Conservation (phyloP, 495 filamentous ascomycete genomes). For the Talaromyces adpressus region DNA sequence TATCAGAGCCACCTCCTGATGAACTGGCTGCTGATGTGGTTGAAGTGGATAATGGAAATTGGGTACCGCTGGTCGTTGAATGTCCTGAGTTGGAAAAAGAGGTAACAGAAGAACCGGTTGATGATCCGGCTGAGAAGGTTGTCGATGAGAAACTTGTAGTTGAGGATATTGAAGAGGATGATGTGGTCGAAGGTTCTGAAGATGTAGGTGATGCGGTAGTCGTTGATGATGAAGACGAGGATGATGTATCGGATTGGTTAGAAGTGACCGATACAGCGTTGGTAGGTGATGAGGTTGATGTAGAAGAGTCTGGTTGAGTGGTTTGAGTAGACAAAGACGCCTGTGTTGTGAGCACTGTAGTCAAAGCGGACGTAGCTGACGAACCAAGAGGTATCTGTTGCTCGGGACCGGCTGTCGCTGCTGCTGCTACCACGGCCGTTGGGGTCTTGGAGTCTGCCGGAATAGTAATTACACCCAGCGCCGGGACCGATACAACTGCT, state of each 20-base stretch:
- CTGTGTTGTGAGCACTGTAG: conserved; percentile 7
- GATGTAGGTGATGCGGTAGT: neutral
- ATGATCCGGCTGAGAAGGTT: conserved; percentile 13
- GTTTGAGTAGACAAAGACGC: conserved; percentile 4
- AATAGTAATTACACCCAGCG: conserved; percentile 7
- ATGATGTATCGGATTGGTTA: neutral
- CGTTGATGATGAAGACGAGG: neutral
- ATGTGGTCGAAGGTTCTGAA: neutral
- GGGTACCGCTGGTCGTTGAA: conserved; percentile 13
- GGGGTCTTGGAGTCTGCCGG: conserved; percentile 2
- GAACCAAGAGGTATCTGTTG: conserved; percentile 11
- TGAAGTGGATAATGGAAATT: conserved; percentile 14
- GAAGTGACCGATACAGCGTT: neutral
- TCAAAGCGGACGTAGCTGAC: conserved; percentile 2
- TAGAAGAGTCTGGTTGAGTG: neutral
- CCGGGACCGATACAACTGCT: conserved; percentile 7
- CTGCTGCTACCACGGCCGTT: neutral
- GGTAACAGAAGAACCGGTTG: conserved; percentile 14
- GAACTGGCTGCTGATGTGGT: conserved; percentile 14
- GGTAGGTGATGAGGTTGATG: conserved; percentile 7
- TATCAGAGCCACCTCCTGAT: conserved; percentile 14
- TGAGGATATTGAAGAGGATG: conserved; percentile 1
- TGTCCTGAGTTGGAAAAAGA: conserved; percentile 9
- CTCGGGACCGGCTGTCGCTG: conserved; percentile 4
- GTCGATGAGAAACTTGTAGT: conserved; percentile 2